A percentile compares a stretch with the other conserved stretches of the same genome.
Evolutionary conservation across 805 yeast species (phyloP).

Genomic region (Monosporozyma solicola): DNA sequence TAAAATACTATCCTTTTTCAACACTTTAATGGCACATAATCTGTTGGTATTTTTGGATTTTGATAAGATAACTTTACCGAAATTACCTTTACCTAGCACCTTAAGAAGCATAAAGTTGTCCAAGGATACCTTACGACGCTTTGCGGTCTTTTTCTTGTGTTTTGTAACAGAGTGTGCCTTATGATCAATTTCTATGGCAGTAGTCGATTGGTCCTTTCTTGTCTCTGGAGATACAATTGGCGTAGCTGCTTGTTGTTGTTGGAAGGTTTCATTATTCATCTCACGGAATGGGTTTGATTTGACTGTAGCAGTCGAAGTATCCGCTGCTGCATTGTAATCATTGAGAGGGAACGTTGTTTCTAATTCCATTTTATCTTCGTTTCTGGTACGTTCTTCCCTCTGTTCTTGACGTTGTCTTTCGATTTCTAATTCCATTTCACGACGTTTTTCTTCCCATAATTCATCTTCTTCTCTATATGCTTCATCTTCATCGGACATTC

Average conservation of each 20-base stretch:
- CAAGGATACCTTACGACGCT: constrained; percentile 72
- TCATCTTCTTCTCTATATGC: constrained; percentile 12
- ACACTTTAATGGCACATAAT: constrained; percentile 90
- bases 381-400: neutral
- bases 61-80: constrained; percentile 96
- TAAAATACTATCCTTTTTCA: constrained; percentile 90
- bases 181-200: neutral
- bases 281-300: constrained; percentile 21
- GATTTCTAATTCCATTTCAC: constrained; percentile 11
- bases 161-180: constrained; percentile 13
- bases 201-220: neutral
- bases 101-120: constrained; percentile 93
- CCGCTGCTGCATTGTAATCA: constrained; percentile 1
- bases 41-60: constrained; percentile 76
- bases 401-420: constrained; percentile 6
- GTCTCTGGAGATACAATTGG: neutral
- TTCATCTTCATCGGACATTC: constrained; percentile 5
- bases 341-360: neutral
- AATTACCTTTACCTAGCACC: constrained; percentile 95
- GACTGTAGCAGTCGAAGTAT: constrained; percentile 1
- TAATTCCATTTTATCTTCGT: neutral
- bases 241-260: constrained; percentile 8
- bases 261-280: constrained; percentile 16
- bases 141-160: constrained; percentile 21
- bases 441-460: constrained; percentile 15